These are phyloP conservation scores for Emergomyces pasteurianus DNA, from an alignment of 2,329 filamentous ascomycete species.

Conservation along the genomic window DNA sequence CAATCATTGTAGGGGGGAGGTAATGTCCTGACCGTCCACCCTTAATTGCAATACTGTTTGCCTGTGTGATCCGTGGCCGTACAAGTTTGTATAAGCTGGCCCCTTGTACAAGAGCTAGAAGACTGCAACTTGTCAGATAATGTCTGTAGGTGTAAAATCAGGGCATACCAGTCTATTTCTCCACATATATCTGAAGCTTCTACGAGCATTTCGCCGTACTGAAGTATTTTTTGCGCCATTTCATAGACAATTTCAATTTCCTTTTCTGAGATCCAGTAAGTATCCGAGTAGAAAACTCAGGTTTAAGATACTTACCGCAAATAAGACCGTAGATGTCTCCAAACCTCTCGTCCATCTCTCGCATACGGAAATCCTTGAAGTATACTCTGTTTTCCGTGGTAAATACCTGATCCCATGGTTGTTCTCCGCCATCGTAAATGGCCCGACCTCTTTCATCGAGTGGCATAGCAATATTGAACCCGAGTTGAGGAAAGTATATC, in stretches of 20 bases:
- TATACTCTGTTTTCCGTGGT: conserved; percentile 58
- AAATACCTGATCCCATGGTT: conserved; percentile 69
- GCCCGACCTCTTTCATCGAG: conserved; percentile 49
- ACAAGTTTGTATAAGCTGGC: conserved; percentile 62
- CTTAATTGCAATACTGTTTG: conserved; percentile 61
- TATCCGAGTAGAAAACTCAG: not conserved
- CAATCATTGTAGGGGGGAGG: not conserved
- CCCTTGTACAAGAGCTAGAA: conserved; percentile 67
- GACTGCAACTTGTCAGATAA: conserved; percentile 31
- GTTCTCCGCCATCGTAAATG: conserved; percentile 52
- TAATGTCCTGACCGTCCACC: conserved; percentile 50
- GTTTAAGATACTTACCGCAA: conserved; percentile 46
- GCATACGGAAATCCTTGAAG: conserved; percentile 78
- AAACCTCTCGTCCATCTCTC: conserved; percentile 64
- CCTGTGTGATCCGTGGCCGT: conserved; percentile 55
- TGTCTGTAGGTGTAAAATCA: not conserved
- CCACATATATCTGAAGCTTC: conserved; percentile 68
- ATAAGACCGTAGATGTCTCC: conserved; percentile 81
- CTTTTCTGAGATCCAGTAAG: conserved; percentile 43
- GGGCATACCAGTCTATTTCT: conserved; percentile 57
- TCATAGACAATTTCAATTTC: conserved; percentile 82
- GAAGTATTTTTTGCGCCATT: conserved; percentile 58
- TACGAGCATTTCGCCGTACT: conserved; percentile 54
- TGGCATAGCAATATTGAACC: conserved; percentile 70
- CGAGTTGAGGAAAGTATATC: conserved; percentile 82